Evolutionary conservation across 2,329 filamentous ascomycete genomes (phyloP), one percentile per base, ranked within the genome.

Genomic region (Mollisia scopiformis): DNA sequence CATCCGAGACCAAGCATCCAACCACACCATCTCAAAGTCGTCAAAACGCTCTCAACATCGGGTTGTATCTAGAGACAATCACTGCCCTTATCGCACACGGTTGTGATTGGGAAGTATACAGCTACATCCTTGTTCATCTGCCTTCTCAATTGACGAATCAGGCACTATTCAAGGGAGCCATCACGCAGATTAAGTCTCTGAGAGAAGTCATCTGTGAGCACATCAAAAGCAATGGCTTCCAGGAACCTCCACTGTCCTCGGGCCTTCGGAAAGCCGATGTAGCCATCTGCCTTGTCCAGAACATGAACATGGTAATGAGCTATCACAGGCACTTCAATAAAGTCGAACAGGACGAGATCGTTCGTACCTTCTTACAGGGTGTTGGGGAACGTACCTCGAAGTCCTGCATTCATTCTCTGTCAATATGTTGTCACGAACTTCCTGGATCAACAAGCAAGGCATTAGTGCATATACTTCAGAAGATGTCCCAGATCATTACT

Each of bases 401-500:
- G 71, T 91, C 88, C 63, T 99, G 95, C 75, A 97, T 99, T 56
- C 94, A 99, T 74, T 94, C 94, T 0, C 80, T 99, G 21, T 93
- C 93, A 0, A 90, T 99, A 62, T 98, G 94, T 78, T 97, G 93
- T 74, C 93, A 97, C 71, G 95, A 99, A 75, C 84, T 97, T 27
- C 93, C 95, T 2, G 83, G 90, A 19, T 94, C 94, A 13, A 91
- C 93, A 55, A 92, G 90, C 72, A 96, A 94, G 73, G 89, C 88
- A 21, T 82, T 98, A 62, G 90, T 94, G 49, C 90, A 88, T 49
- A 92, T 98, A 67, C 82, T 99, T 58, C 90, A 93, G 70, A 94
- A 92, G 73, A 96, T 99, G 91, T 90, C 93, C 1, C 92, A 93
- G 69, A 96, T 97, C 71, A 96, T 99, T 71, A 98, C 95, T 1